These are phyloP conservation scores for Mycosphaerella arachidis DNA, from an alignment of 2,329 filamentous ascomycete species.

Conservation along the genomic window DNA sequence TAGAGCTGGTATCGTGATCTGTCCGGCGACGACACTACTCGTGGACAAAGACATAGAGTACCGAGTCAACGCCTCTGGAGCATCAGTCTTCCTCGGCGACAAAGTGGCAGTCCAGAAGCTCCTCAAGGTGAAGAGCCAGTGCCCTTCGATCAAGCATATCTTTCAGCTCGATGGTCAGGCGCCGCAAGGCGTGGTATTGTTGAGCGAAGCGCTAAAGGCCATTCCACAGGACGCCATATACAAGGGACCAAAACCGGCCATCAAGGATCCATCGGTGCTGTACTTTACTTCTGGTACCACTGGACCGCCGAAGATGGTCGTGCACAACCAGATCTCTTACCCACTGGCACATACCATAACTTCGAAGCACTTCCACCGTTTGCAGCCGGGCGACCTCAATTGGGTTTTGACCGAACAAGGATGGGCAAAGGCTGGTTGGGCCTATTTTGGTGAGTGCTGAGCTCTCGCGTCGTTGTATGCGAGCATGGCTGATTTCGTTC, in stretches of 20 bases:
- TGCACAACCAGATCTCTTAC: slow-evolving; percentile 40
- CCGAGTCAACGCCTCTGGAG: slow-evolving; percentile 32
- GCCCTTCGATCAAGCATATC: slow-evolving; percentile 32
- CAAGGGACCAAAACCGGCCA: slow-evolving; percentile 21
- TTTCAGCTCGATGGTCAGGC: slow-evolving; percentile 30
- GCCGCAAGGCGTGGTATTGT: slow-evolving; percentile 25
- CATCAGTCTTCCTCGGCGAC: slow-evolving; percentile 39
- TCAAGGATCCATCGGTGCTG: slow-evolving; percentile 34
- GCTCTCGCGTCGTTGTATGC: too few relatives aligned
- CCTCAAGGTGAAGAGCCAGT: slow-evolving; percentile 29
- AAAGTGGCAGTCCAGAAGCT: slow-evolving; percentile 34
- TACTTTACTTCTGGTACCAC: slow-evolving; percentile 42
- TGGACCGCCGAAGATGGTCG: slow-evolving; percentile 40
- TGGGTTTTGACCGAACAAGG: slow-evolving; percentile 42
- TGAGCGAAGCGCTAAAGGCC: slow-evolving; percentile 25
- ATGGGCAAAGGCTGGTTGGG: slow-evolving; percentile 43
- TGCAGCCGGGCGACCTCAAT: slow-evolving; percentile 35
- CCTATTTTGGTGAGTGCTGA: slow-evolving; percentile 29
- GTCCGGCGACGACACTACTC: slow-evolving; percentile 37
- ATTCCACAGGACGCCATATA: slow-evolving; percentile 26
- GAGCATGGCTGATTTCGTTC: too few relatives aligned
- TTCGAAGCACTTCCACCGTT: slow-evolving; percentile 37
- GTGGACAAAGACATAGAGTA: slow-evolving; percentile 40
- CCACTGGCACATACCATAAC: slow-evolving; percentile 39
- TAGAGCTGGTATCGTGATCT: slow-evolving; percentile 36